phyloP scores from a whole-genome alignment of 2,329 filamentous ascomycete species.

The Claviceps sp. region DNA sequence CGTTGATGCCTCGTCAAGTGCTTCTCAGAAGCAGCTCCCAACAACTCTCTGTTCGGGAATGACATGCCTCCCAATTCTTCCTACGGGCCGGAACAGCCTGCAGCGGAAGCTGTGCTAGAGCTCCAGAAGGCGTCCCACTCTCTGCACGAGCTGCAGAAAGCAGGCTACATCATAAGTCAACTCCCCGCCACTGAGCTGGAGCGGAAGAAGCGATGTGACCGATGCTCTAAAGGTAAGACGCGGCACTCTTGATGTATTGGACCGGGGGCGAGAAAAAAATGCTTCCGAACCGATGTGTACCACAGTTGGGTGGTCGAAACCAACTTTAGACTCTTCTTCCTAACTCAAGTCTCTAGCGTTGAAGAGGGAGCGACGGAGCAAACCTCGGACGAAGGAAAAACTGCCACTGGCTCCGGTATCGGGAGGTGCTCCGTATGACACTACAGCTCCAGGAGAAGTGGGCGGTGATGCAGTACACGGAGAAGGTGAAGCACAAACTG shows the following conservation, averaged over 20 bases:
- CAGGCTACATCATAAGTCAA: slow-evolving; percentile 15
- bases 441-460: not conserved
- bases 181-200: slow-evolving; percentile 15
- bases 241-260: not conserved
- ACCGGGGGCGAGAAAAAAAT: not conserved
- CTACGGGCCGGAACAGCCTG: slow-evolving; percentile 9
- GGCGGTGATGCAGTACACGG: not conserved
- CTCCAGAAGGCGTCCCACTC: slow-evolving; percentile 11
- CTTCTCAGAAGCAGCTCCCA: not conserved
- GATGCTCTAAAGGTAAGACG: slow-evolving; percentile 14
- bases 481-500: not conserved
- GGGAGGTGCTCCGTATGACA: not conserved
- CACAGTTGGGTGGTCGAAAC: not conserved
- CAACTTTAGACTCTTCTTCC: not conserved
- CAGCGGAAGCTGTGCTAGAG: slow-evolving; percentile 9
- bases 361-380: slow-evolving; percentile 1
- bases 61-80: slow-evolving; percentile 1
- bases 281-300: not conserved
- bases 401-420: not conserved
- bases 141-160: slow-evolving; percentile 9
- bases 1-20: not conserved
- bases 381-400: not conserved
- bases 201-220: slow-evolving; percentile 18
- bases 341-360: slow-evolving; percentile 1
- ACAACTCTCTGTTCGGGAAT: not conserved